Percentiles rank a stretch among this genome's conserved stretches.
phyloP scores from a whole-genome alignment of 2,329 filamentous ascomycete species.

The Talaromyces islandicus region DNA sequence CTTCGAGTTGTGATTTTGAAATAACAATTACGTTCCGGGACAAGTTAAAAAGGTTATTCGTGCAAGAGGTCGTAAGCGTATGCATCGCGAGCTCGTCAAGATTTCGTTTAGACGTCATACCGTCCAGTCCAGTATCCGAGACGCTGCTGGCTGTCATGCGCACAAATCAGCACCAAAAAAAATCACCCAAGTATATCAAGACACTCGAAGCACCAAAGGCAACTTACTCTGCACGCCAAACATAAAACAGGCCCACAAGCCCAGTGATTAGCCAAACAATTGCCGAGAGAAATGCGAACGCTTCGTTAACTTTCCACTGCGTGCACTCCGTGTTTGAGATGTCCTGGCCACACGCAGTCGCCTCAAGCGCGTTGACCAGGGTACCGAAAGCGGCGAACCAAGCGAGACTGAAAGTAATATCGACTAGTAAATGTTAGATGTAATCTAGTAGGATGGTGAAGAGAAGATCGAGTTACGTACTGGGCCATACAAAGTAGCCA shows the following conservation, averaged over 20 bases:
- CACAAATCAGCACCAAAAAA: not conserved
- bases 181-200: not conserved
- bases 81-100: not conserved
- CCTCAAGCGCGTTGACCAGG: constrained; percentile 52
- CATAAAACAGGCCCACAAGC: constrained; percentile 1
- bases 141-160: not conserved
- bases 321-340: constrained; percentile 52
- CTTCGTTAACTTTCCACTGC: constrained; percentile 64
- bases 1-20: not conserved
- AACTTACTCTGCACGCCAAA: constrained; percentile 11
- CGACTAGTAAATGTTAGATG: constrained; percentile 36
- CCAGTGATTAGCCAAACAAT: constrained; percentile 56
- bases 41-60: not conserved
- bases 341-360: constrained; percentile 54
- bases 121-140: not conserved
- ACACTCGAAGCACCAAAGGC: not conserved
- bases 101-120: not conserved
- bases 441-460: not conserved
- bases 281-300: constrained; percentile 66
- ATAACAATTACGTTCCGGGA: not conserved
- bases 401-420: constrained; percentile 60
- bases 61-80: not conserved
- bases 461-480: constrained; percentile 18
- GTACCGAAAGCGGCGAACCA: constrained; percentile 68
- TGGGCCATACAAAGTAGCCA: constrained; percentile 63